Evolutionary conservation across 495 filamentous ascomycete genomes (phyloP).

Genomic region (Annulohypoxylon moriforme): DNA sequence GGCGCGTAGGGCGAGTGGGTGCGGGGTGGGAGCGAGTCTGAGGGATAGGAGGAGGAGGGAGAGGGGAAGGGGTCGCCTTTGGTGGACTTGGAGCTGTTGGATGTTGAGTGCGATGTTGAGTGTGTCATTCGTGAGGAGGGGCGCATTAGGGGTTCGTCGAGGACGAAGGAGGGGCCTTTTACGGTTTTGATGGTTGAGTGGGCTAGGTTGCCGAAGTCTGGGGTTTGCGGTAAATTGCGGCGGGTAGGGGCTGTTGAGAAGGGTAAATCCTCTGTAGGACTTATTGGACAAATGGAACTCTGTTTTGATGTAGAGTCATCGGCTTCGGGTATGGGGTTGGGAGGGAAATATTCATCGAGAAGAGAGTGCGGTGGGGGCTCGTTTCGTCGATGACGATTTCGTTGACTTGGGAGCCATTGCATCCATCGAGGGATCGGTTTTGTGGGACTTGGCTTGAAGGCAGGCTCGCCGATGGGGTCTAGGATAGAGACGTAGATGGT

Average conservation of each 20-base stretch:
- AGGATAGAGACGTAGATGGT: constrained; percentile 55
- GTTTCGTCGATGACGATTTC: background rate
- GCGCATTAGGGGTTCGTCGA: constrained; percentile 46
- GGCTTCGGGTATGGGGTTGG: background rate
- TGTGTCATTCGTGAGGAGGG: constrained; percentile 38
- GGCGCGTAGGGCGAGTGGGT: constrained; percentile 42
- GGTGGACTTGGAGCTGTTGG: constrained; percentile 14
- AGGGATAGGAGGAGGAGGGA: background rate
- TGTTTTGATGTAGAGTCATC: background rate
- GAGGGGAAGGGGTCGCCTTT: background rate
- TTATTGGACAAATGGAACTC: constrained; percentile 27
- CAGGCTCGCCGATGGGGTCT: constrained; percentile 53
- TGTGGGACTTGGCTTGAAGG: constrained; percentile 56
- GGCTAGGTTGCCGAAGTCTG: background rate
- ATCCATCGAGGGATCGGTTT: constrained; percentile 62
- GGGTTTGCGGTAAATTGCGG: background rate
- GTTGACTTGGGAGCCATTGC: constrained; percentile 49
- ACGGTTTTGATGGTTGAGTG: constrained; percentile 23
- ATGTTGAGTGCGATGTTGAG: background rate
- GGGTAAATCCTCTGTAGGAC: background rate
- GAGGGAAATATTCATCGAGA: constrained; percentile 47
- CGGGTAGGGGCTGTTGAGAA: background rate
- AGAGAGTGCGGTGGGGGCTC: constrained; percentile 41
- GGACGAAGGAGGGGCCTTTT: constrained; percentile 43
- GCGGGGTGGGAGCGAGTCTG: constrained; percentile 26